Evolutionary conservation across 2,329 filamentous ascomycete genomes (phyloP).

Genomic region (Drechmeria coniospora): DNA sequence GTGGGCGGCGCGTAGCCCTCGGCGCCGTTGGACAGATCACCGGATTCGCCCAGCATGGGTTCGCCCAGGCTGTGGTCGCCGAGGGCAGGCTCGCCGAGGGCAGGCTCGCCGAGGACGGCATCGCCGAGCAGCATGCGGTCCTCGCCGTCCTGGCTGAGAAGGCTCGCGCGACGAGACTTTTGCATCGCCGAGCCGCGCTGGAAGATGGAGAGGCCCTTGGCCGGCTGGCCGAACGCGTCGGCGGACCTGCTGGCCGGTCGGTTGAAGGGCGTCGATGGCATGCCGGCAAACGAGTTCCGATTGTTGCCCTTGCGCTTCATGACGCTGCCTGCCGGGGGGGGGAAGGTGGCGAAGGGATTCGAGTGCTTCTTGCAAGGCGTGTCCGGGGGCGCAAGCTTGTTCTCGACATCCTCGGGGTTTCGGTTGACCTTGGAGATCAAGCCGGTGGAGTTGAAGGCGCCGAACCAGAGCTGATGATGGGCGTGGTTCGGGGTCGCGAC

Average conservation of each 20-base stretch:
- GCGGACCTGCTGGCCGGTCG: slow-evolving; percentile 32
- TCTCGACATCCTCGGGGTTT: slow-evolving; percentile 53
- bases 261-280: slow-evolving; percentile 70
- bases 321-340: slow-evolving; percentile 40
- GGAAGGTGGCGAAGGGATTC: slow-evolving; percentile 52
- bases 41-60: too few relatives aligned
- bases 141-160: slow-evolving; percentile 68
- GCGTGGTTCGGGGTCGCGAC: slow-evolving; percentile 30
- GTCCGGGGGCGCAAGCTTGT: slow-evolving; percentile 66
- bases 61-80: too few relatives aligned
- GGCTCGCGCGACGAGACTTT: slow-evolving; percentile 45
- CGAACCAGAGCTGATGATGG: slow-evolving; percentile 49
- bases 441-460: slow-evolving; percentile 87
- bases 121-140: slow-evolving; percentile 42
- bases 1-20: slow-evolving; percentile 70
- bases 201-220: slow-evolving; percentile 52
- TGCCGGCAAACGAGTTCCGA: slow-evolving; percentile 55
- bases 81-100: too few relatives aligned
- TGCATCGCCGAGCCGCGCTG: slow-evolving; percentile 33
- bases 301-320: slow-evolving; percentile 47
- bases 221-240: slow-evolving; percentile 37
- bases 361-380: slow-evolving; percentile 86
- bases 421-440: slow-evolving; percentile 90
- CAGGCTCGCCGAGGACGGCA: too few relatives aligned
- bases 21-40: slow-evolving; percentile 11